These are phyloP conservation scores for Pichia heedii DNA, from an alignment of 805 yeast species.

Conservation along the genomic window DNA sequence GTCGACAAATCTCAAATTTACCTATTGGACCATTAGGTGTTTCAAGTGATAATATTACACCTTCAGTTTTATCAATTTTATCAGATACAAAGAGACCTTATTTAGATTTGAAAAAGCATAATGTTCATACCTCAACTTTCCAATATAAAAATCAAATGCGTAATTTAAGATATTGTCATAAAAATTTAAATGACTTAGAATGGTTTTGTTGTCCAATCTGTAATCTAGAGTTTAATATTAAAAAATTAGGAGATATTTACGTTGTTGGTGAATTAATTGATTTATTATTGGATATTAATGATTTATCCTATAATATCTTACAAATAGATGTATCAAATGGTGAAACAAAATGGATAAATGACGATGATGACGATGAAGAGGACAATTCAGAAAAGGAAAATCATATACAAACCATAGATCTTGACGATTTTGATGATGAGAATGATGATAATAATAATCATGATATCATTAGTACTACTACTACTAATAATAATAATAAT, in stretches of 20 bases:
- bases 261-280: slow-evolving; percentile 25
- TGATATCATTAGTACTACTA: background rate
- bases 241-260: slow-evolving; percentile 25
- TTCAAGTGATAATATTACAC: slow-evolving; percentile 10
- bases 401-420: background rate
- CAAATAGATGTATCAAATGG: slow-evolving; percentile 11
- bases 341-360: slow-evolving; percentile 16
- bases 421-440: slow-evolving; percentile 12
- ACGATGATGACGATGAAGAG: slow-evolving; percentile 12
- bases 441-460: slow-evolving; percentile 5
- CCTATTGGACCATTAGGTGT: slow-evolving; percentile 2
- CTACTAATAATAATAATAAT: background rate
- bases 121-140: slow-evolving; percentile 16
- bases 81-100: slow-evolving; percentile 21
- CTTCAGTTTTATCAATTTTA: slow-evolving; percentile 17
- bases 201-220: slow-evolving; percentile 29
- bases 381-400: slow-evolving; percentile 8
- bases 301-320: slow-evolving; percentile 8
- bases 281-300: slow-evolving; percentile 14
- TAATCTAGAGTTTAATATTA: slow-evolving; percentile 26
- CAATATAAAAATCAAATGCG: slow-evolving; percentile 16
- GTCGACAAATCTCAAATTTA: slow-evolving; percentile 4
- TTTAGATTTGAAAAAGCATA: slow-evolving; percentile 16
- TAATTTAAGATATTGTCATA: slow-evolving; percentile 12
- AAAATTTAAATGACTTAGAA: slow-evolving; percentile 20